phyloP scores from a whole-genome alignment of 2,329 filamentous ascomycete species.

The Ceratocystis huliohia region DNA sequence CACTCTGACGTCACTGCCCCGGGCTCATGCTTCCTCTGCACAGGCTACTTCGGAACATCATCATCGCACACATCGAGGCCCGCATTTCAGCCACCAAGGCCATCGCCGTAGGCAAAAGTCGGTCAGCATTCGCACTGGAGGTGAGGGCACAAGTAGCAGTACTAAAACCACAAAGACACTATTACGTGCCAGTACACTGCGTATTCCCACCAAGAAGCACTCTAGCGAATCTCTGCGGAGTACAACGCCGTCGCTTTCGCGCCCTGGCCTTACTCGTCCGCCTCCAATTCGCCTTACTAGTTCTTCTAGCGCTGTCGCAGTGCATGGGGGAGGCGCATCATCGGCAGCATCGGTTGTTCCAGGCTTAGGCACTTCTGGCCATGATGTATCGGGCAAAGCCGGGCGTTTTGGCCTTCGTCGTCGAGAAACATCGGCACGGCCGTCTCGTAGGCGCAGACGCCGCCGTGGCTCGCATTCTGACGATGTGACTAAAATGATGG shows the following conservation, averaged over 20 bases:
- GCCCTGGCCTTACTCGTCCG: slow-evolving; percentile 25
- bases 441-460: slow-evolving; percentile 28
- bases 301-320: not conserved
- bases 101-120: slow-evolving; percentile 31
- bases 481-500: slow-evolving; percentile 93
- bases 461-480: slow-evolving; percentile 50
- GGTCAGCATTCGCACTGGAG: slow-evolving; percentile 34
- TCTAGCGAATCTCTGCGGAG: slow-evolving; percentile 45
- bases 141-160: slow-evolving; percentile 29
- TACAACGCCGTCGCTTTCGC: slow-evolving; percentile 23
- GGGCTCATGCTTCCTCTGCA: slow-evolving; percentile 5
- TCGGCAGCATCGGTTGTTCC: slow-evolving; percentile 1
- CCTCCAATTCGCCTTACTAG: slow-evolving; percentile 1
- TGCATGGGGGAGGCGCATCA: slow-evolving; percentile 2
- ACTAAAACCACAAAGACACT: slow-evolving; percentile 25
- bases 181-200: slow-evolving; percentile 34
- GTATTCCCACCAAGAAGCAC: slow-evolving; percentile 35
- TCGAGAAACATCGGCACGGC: slow-evolving; percentile 36
- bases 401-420: slow-evolving; percentile 43
- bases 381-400: not conserved
- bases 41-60: slow-evolving; percentile 11
- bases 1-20: slow-evolving; percentile 49
- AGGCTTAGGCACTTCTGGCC: not conserved
- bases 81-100: slow-evolving; percentile 7
- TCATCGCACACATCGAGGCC: not conserved